Conservation (phyloP, 1,284 basidiomycete genomes). For the Marasmius tenuissimus region DNA sequence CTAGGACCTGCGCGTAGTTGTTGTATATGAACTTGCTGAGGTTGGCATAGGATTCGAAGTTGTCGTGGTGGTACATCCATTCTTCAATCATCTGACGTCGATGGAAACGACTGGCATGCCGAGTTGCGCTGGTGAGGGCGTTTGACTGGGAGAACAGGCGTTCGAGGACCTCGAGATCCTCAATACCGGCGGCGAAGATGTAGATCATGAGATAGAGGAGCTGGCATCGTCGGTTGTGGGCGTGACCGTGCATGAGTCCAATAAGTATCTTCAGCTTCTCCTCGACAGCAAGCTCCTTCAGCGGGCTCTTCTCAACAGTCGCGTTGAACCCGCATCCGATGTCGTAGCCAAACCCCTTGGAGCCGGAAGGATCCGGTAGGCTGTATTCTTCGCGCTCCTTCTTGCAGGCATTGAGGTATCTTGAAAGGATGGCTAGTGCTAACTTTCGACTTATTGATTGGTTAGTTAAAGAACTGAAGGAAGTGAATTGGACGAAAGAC, state of each 20-base stretch:
- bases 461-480: no score
- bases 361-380: no score
- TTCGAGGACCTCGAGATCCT: conserved; percentile 20
- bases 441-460: no score
- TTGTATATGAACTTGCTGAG: conserved; percentile 3
- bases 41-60: conserved; percentile 5
- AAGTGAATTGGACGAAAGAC: no score
- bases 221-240: conserved; percentile 24
- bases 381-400: no score
- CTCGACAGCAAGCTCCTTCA: neutral
- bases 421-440: no score
- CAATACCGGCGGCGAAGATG: conserved; percentile 15
- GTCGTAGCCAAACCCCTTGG: conserved; percentile 12
- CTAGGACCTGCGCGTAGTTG: conserved; percentile 6
- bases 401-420: no score
- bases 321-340: conserved; percentile 15
- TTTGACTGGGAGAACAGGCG: conserved; percentile 18
- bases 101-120: conserved; percentile 12
- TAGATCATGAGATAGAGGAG: conserved; percentile 5
- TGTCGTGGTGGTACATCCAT: conserved; percentile 13
- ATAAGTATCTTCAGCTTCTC: conserved; percentile 2
- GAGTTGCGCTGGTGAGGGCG: conserved; percentile 10
- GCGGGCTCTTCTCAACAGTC: no score
- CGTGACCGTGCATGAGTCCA: conserved; percentile 21
- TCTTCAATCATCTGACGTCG: conserved; percentile 16